phyloP scores from a whole-genome alignment of 257 asterid genomes.

The Plantago elongata region DNA sequence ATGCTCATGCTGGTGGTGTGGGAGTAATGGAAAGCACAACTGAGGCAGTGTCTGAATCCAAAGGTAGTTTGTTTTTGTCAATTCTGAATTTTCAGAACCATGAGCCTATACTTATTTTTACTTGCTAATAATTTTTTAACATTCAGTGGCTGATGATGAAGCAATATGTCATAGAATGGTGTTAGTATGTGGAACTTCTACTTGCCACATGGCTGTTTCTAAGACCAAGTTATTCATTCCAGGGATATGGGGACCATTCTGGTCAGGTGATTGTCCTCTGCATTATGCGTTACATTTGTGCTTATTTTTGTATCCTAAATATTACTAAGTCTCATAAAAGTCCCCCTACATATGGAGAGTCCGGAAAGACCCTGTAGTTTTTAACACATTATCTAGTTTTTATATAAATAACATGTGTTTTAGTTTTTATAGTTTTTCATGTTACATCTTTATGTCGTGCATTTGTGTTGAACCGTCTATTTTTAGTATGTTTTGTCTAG shows the following conservation, averaged over 20 bases:
- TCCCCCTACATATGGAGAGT: no score
- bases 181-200: slow-evolving; percentile 96
- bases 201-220: slow-evolving; percentile 95
- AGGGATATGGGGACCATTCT: slow-evolving; percentile 99
- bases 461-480: no score
- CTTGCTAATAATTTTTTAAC: slow-evolving; percentile 14
- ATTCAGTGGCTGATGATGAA: slow-evolving; percentile 61
- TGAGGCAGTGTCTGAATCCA: slow-evolving; percentile 32
- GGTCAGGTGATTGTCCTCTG: slow-evolving; percentile 63
- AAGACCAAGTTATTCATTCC: slow-evolving; percentile 79
- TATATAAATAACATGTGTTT: no score
- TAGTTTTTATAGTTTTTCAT: no score
- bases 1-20: slow-evolving; percentile 99
- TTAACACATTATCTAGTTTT: no score
- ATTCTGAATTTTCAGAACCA: slow-evolving; percentile 11
- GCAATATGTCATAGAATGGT: slow-evolving; percentile 84
- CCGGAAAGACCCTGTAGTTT: no score
- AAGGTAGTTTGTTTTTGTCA: slow-evolving; percentile 38
- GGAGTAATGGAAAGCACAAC: slow-evolving; percentile 93
- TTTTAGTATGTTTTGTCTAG: no score
- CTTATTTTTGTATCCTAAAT: neutral
- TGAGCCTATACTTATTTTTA: slow-evolving; percentile 11
- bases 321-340: no score
- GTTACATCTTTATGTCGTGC: no score
- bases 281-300: neutral